Conservation (phyloP, 805 yeast species). For the Pichia phayaonensis region DNA sequence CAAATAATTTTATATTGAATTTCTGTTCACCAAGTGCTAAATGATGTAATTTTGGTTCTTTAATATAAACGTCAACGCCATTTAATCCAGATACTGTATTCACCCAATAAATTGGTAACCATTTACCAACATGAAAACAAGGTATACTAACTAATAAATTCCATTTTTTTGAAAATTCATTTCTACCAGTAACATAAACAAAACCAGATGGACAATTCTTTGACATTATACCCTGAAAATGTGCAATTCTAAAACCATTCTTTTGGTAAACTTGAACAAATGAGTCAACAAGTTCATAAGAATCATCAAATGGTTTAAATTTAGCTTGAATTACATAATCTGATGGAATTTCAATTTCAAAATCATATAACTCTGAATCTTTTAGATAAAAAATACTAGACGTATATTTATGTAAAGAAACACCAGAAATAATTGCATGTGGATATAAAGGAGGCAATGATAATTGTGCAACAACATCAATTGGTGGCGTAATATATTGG, state of each 20-base stretch:
- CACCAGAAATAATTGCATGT: constrained; percentile 54
- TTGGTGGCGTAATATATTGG: constrained; percentile 82
- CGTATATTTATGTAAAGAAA: constrained; percentile 62
- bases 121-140: constrained; percentile 60
- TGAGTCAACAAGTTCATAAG: constrained; percentile 40
- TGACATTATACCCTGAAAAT: constrained; percentile 78
- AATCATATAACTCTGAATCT: constrained; percentile 73
- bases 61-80: constrained; percentile 59
- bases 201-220: constrained; percentile 61
- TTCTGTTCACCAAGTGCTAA: constrained; percentile 31
- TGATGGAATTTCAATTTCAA: constrained; percentile 63
- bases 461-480: constrained; percentile 69
- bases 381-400: constrained; percentile 65
- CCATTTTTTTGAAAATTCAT: constrained; percentile 32
- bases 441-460: constrained; percentile 85
- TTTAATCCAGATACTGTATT: constrained; percentile 30
- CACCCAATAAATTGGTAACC: constrained; percentile 53
- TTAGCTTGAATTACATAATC: constrained; percentile 62
- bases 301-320: constrained; percentile 34
- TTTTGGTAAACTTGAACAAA: constrained; percentile 77
- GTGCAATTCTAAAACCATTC: constrained; percentile 54
- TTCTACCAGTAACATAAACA: constrained; percentile 30
- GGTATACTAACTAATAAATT: constrained; percentile 72
- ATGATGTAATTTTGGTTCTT: constrained; percentile 73
- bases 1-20: constrained; percentile 4